Percentiles rank a stretch among this genome's conserved stretches.
Evolutionary conservation across 1,284 basidiomycete species (phyloP).

Genomic region (Ceraceosorus bombacis): DNA sequence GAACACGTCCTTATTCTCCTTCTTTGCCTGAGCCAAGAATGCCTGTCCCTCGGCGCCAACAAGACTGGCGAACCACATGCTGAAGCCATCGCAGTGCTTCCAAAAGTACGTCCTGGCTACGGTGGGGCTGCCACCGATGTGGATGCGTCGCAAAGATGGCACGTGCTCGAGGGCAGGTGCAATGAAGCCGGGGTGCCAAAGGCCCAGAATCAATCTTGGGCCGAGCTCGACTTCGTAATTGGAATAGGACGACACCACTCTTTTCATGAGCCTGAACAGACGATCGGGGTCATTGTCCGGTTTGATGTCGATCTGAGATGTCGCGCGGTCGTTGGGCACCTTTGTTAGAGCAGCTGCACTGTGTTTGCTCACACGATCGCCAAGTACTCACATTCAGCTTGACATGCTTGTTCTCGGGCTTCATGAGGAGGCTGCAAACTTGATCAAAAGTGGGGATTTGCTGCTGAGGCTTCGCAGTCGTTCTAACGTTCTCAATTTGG

Average conservation of each 20-base stretch:
- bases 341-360: background rate
- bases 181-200: conserved; percentile 79
- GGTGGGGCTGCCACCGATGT: conserved; percentile 64
- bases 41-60: conserved; percentile 62
- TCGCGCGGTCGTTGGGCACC: conserved; percentile 2
- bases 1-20: conserved; percentile 72
- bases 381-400: conserved; percentile 35
- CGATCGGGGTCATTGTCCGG: conserved; percentile 80
- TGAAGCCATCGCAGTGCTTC: conserved; percentile 79
- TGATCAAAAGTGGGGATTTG: conserved; percentile 46
- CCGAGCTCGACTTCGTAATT: conserved; percentile 73
- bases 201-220: conserved; percentile 76
- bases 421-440: conserved; percentile 43
- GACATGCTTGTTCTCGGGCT: conserved; percentile 41
- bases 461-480: conserved; percentile 65
- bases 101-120: conserved; percentile 82
- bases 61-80: conserved; percentile 69
- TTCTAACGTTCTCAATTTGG: conserved; percentile 75
- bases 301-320: conserved; percentile 70
- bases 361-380: background rate
- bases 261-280: conserved; percentile 77
- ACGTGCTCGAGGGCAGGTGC: conserved; percentile 65
- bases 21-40: conserved; percentile 71
- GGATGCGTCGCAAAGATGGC: conserved; percentile 73
- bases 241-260: conserved; percentile 62